phyloP scores from a whole-genome alignment of 75 land plant genomes.

The Larix kaempferi region DNA sequence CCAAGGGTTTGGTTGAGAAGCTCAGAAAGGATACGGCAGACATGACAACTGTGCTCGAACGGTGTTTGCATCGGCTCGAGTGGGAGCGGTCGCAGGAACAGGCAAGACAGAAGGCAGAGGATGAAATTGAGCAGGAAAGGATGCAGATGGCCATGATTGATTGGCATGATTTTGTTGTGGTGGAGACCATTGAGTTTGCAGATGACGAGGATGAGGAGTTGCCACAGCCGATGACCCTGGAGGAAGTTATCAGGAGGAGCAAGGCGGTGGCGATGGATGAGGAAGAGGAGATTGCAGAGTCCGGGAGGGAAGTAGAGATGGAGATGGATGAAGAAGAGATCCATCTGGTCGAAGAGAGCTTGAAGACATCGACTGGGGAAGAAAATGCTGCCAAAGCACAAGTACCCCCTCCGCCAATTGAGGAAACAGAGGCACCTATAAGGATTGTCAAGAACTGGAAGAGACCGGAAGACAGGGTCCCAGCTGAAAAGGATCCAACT shows the following conservation, averaged over 20 bases:
- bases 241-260: conserved; percentile 91
- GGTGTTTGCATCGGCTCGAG: conserved; percentile 87
- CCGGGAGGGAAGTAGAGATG: conserved; percentile 90
- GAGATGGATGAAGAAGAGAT: conserved; percentile 96
- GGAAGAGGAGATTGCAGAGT: conserved; percentile 45
- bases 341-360: conserved; percentile 90
- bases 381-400: conserved; percentile 42
- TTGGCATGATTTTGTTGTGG: conserved; percentile 99
- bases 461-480: conserved; percentile 88
- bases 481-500: conserved; percentile 81
- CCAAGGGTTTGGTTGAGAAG: conserved; percentile 77
- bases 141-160: conserved; percentile 94
- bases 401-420: conserved; percentile 17
- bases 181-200: conserved; percentile 94
- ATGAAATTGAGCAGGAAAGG: conserved; percentile 95
- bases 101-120: conserved; percentile 97
- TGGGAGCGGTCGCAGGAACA: conserved; percentile 98
- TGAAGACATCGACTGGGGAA: conserved; percentile 64
- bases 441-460: conserved; percentile 98
- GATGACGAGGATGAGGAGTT: conserved; percentile 98
- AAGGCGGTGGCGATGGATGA: conserved; percentile 64
- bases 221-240: conserved; percentile 91
- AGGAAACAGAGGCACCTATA: conserved; percentile 91
- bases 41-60: conserved; percentile 77
- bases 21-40: conserved; percentile 52